These are phyloP conservation scores for Daldinia loculata DNA, from an alignment of 495 filamentous ascomycete genomes.

Conservation along the genomic window DNA sequence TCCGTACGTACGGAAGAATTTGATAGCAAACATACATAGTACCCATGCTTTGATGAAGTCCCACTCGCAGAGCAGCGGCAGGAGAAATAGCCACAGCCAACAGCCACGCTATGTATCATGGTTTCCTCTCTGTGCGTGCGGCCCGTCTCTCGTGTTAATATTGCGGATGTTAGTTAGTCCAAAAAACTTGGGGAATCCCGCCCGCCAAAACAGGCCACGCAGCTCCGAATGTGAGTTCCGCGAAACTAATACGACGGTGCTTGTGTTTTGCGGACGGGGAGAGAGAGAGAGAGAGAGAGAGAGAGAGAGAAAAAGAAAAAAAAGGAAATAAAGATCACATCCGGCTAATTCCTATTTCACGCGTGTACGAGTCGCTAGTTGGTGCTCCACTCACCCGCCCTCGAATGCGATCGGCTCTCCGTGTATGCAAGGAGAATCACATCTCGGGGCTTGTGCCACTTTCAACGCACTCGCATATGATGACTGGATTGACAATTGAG, in stretches of 20 bases:
- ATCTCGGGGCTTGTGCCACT: constrained; percentile 37
- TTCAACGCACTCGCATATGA: constrained; percentile 35
- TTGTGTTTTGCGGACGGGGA: constrained; percentile 13
- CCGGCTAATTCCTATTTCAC: constrained; percentile 27
- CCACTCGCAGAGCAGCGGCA: constrained; percentile 14
- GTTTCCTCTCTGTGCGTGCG: background rate
- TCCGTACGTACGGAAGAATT: background rate
- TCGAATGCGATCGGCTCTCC: constrained; percentile 24
- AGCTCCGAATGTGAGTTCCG: constrained; percentile 19
- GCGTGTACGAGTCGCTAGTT: constrained; percentile 1
- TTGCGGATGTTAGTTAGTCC: constrained; percentile 7
- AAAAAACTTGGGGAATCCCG: constrained; percentile 23
- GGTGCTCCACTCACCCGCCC: constrained; percentile 15
- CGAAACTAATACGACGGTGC: constrained; percentile 6
- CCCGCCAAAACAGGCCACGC: constrained; percentile 20
- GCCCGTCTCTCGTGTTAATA: constrained; percentile 10
- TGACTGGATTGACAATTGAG: constrained; percentile 3
- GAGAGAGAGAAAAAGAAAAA: too few species aligned
- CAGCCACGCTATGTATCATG: constrained; percentile 14
- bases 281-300: background rate
- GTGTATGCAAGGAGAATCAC: constrained; percentile 41
- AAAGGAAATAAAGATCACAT: background rate
- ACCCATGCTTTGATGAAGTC: background rate
- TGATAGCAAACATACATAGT: background rate
- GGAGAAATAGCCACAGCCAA: constrained; percentile 15